Evolutionary conservation across 495 filamentous ascomycete species (phyloP).

Genomic region (Bacidia rubella): DNA sequence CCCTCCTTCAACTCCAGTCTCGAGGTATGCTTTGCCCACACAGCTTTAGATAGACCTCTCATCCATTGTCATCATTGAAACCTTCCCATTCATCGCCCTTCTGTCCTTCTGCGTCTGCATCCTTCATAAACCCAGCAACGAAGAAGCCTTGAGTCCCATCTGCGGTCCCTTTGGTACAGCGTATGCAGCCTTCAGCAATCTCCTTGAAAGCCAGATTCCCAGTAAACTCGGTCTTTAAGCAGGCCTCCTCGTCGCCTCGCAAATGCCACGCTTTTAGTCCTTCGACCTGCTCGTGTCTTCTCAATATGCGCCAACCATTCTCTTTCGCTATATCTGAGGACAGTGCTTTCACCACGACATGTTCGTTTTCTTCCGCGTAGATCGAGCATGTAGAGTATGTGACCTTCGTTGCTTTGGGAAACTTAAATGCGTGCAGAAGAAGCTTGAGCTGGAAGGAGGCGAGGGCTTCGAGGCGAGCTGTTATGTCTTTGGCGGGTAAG

Average conservation of each 20-base stretch:
- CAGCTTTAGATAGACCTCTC: not conserved
- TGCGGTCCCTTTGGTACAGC: slow-evolving; percentile 66
- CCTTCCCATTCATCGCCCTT: slow-evolving; percentile 32
- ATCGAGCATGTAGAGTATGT: slow-evolving; percentile 91
- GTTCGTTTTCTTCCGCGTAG: slow-evolving; percentile 75
- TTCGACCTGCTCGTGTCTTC: slow-evolving; percentile 52
- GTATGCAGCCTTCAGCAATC: slow-evolving; percentile 60
- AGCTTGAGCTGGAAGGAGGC: slow-evolving; percentile 66
- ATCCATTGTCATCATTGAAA: slow-evolving; percentile 17
- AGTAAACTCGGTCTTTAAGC: slow-evolving; percentile 6
- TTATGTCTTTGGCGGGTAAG: slow-evolving; percentile 9
- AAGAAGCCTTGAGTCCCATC: slow-evolving; percentile 68
- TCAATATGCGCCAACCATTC: slow-evolving; percentile 64
- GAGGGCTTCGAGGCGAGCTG: slow-evolving; percentile 51
- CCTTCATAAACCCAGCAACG: slow-evolving; percentile 49
- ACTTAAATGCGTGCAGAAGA: slow-evolving; percentile 68
- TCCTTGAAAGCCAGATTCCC: slow-evolving; percentile 26
- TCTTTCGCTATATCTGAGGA: slow-evolving; percentile 46
- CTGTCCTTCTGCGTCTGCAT: slow-evolving; percentile 2
- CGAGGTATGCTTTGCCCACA: no score
- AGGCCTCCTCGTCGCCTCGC: slow-evolving; percentile 41
- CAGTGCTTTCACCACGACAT: slow-evolving; percentile 60
- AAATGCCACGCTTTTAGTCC: slow-evolving; percentile 60
- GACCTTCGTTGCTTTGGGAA: slow-evolving; percentile 62
- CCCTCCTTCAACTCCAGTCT: not conserved